Conservation (phyloP, 164 flowering plant genomes). For the Paratinospora sagittata region DNA sequence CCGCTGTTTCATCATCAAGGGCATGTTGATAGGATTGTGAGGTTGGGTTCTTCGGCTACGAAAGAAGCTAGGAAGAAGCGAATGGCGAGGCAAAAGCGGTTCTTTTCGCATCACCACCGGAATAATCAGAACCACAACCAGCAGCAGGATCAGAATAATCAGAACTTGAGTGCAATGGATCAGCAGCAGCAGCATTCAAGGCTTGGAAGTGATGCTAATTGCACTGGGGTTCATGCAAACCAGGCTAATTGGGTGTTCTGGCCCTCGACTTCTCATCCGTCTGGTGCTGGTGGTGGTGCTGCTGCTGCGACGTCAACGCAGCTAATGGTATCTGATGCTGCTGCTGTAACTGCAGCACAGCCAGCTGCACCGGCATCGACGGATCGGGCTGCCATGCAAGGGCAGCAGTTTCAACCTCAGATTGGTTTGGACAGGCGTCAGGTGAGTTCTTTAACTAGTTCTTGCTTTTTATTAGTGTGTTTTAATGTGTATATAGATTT, state of each 20-base stretch:
- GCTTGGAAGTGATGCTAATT: constrained; percentile 20
- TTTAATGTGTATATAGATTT: too few relatives aligned
- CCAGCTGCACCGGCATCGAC: constrained; percentile 12
- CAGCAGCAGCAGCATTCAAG: constrained; percentile 32
- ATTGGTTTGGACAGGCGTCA: constrained; percentile 42
- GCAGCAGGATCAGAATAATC: constrained; percentile 31
- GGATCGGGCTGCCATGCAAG: constrained; percentile 25
- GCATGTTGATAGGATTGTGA: constrained; percentile 33
- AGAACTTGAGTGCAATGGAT: constrained; percentile 12
- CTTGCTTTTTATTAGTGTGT: not conserved
- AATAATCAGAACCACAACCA: constrained; percentile 22
- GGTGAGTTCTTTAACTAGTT: constrained; percentile 36
- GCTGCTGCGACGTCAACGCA: too few relatives aligned
- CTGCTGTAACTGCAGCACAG: too few relatives aligned
- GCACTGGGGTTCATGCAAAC: constrained; percentile 22
- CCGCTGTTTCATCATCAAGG: constrained; percentile 30
- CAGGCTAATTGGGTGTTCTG: constrained; percentile 52
- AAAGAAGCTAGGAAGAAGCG: constrained; percentile 21
- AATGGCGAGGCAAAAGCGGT: constrained; percentile 17
- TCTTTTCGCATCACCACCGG: constrained; percentile 13
- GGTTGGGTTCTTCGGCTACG: constrained; percentile 40
- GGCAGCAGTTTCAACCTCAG: constrained; percentile 36
- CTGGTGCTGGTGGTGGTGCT: constrained; percentile 12
- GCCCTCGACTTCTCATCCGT: constrained; percentile 24
- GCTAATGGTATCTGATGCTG: constrained; percentile 13